Base-by-base conservation (phyloP, 805 yeast genomes). In the Cyberlindnera euphorbiae region DNA sequence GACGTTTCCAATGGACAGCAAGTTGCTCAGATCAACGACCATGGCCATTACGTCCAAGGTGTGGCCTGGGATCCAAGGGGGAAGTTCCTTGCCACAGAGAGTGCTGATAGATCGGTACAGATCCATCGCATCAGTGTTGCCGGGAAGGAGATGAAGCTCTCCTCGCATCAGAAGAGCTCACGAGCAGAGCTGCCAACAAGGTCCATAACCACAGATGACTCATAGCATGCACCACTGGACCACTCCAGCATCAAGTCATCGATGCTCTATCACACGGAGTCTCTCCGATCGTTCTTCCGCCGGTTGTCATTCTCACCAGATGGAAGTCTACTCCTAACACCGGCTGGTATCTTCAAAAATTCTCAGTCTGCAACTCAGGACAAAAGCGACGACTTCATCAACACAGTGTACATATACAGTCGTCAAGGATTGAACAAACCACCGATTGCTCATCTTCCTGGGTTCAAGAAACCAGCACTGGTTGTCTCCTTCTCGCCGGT, bases 61-160 rank as follows among this genome's bases (percentile, higher is more conserved):
- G 90, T 93, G 5, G 69, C 82, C 0, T 93, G 97, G 97, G 98
- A 93, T 56, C 98, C 98, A 7, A 55, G 66, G 36, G 78, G 82
- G 44, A 76, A 82, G 56, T 86, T 60, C 47, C 59, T 93, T 5
- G 86, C 89, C 1, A 82, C 96, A 6, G 96, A 89, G 57, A 78
- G 93, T 17, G 94, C 96, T 10, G 98, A 93, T 60, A 64, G 96
- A 41, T 69, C 86, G 2, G 79, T 90, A 10, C 79, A 77, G 45
- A 64, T 93, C n/a, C 85, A 85, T 56, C 62, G 67, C 15, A 53
- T 78, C 26, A 56, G 46, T 13, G 30, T 22, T n/a, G 17, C 27
- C 6, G 38, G 26, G n/a, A 35, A 35, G 28, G 54, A 52, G 22
- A 49, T 59, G 29, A 52, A 53, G 9, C 71, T 71, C 9, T 63